These are phyloP conservation scores for Nasturtium officinale DNA, from an alignment of 345 rosid species.

Conservation along the genomic window DNA sequence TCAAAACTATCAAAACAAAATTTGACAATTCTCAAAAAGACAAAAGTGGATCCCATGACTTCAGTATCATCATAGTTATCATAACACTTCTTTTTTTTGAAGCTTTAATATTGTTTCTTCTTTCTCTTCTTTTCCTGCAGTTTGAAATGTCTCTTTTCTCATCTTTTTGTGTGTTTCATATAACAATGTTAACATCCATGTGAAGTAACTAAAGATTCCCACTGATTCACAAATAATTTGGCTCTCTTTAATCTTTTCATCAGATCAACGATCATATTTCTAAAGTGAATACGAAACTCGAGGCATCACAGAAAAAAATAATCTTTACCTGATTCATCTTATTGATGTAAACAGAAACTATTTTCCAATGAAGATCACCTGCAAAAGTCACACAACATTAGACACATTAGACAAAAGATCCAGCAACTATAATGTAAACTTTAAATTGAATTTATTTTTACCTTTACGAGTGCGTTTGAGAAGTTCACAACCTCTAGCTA, in stretches of 20 bases:
- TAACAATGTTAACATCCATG: constrained; percentile 43
- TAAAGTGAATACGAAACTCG: constrained; percentile 27
- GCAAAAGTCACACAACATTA: constrained; percentile 42
- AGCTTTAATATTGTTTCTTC: constrained; percentile 40
- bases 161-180: constrained; percentile 35
- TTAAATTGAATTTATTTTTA: constrained; percentile 18
- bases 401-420: constrained; percentile 13
- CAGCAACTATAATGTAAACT: not conserved
- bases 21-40: constrained; percentile 16
- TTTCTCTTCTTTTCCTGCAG: constrained; percentile 45
- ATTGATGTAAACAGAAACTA: constrained; percentile 92
- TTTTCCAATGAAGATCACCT: constrained; percentile 98
- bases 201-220: constrained; percentile 42
- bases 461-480: constrained; percentile 98
- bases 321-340: constrained; percentile 75
- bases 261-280: constrained; percentile 41
- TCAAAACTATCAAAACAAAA: constrained; percentile 21
- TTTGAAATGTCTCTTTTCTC: constrained; percentile 23
- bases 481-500: constrained; percentile 95
- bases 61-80: constrained; percentile 35
- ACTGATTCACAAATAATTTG: constrained; percentile 45
- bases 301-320: not conserved
- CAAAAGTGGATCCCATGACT: constrained; percentile 41
- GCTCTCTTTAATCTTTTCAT: constrained; percentile 40
- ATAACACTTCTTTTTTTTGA: constrained; percentile 13